Conservation (phyloP, 2,329 filamentous ascomycete genomes). For the Hymenoscyphus salicellus region DNA sequence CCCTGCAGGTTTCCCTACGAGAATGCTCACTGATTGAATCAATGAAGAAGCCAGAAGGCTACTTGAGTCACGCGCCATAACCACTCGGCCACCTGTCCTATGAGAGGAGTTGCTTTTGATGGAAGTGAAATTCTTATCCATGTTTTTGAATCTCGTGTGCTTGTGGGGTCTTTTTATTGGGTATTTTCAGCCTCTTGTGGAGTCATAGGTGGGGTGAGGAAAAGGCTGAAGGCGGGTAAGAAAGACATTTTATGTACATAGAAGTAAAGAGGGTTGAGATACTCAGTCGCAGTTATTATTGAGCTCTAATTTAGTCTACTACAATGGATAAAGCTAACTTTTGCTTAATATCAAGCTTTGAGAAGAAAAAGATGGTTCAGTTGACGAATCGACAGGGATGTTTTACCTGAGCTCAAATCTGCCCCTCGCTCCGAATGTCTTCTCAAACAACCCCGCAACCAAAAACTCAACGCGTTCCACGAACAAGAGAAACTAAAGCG, state of each 20-base stretch:
- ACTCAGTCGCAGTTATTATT: background rate
- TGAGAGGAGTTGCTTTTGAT: background rate
- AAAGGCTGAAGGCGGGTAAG: background rate
- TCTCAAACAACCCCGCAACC: conserved; percentile 1
- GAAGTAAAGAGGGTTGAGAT: background rate
- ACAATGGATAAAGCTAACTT: background rate
- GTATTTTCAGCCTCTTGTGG: background rate
- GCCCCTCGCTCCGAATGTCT: background rate
- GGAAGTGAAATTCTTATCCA: background rate
- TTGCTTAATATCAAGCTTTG: background rate
- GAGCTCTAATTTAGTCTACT: background rate
- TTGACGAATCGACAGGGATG: background rate
- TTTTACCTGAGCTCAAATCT: background rate
- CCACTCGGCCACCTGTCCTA: conserved; percentile 28
- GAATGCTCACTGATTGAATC: conserved; percentile 22
- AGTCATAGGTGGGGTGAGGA: background rate
- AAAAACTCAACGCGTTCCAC: background rate
- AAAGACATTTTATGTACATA: background rate
- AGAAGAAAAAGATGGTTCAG: background rate
- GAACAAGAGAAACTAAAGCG: background rate
- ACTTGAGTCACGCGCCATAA: conserved; percentile 33
- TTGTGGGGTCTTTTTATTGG: background rate
- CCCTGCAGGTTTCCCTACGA: conserved; percentile 32
- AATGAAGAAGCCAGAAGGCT: conserved; percentile 10
- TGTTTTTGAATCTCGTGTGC: background rate